Evolutionary conservation across 192 early-diverging fungal genomes (phyloP).

Genomic region (Umbelopsis sp.): DNA sequence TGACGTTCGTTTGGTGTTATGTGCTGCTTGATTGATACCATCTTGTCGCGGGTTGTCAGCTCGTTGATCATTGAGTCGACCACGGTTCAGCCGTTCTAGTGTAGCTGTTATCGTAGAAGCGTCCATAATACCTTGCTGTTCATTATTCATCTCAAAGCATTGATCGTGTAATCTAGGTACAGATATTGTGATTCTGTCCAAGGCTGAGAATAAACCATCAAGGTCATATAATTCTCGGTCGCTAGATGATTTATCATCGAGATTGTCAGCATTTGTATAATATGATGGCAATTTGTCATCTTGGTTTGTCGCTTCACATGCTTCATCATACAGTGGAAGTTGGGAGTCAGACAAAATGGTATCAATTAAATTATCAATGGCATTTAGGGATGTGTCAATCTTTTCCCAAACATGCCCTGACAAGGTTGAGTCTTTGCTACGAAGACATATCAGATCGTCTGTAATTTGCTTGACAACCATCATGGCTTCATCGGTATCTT

Average conservation of each 20-base stretch:
- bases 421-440: neutral
- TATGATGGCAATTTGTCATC: neutral
- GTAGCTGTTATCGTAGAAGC: neutral
- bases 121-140: neutral
- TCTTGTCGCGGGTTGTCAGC: neutral
- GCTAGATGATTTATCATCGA: neutral
- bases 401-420: neutral
- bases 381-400: neutral
- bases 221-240: neutral
- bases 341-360: conserved; percentile 14
- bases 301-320: neutral
- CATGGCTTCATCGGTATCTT: conserved; percentile 21
- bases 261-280: neutral
- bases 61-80: conserved; percentile 8
- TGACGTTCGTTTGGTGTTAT: neutral
- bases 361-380: conserved; percentile 8
- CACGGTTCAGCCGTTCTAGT: neutral
- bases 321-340: conserved; percentile 1
- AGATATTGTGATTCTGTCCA: neutral
- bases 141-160: conserved; percentile 9
- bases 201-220: neutral
- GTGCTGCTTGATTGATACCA: neutral
- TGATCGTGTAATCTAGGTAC: conserved; percentile 1
- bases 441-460: neutral
- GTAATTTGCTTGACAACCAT: neutral